Conservation (phyloP, 139 green algal genomes). For the Eudorina sp. region DNA sequence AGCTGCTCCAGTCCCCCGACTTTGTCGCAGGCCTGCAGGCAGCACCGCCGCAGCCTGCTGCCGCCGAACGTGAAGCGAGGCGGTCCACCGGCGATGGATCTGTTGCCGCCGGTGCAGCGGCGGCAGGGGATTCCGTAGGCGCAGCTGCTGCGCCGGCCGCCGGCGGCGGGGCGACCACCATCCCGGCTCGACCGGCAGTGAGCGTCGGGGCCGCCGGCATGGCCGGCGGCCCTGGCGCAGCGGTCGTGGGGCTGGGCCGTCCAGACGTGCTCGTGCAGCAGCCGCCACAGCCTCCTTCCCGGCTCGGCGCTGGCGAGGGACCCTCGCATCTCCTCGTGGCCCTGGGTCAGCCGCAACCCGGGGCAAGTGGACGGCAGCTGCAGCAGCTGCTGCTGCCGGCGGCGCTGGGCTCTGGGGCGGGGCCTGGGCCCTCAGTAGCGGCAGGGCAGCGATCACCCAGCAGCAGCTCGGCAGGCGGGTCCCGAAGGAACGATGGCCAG, state of each 20-base stretch:
- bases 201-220: too few relatives aligned
- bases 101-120: neutral
- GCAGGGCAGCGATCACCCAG: neutral
- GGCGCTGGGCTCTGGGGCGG: too few relatives aligned
- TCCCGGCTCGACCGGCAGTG: too few relatives aligned
- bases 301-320: too few relatives aligned
- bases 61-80: neutral
- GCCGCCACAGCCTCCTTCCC: too few relatives aligned
- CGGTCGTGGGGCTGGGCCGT: too few relatives aligned
- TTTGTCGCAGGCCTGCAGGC: conserved; percentile 15
- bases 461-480: conserved; percentile 11
- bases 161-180: too few relatives aligned
- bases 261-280: too few relatives aligned
- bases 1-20: conserved; percentile 42
- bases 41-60: neutral
- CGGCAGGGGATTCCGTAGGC: neutral
- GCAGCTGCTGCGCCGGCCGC: neutral
- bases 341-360: too few relatives aligned
- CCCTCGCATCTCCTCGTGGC: too few relatives aligned
- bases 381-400: neutral
- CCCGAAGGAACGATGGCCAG: too few relatives aligned
- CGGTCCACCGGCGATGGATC: neutral
- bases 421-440: neutral
- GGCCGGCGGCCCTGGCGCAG: too few relatives aligned
- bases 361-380: neutral